A percentile compares a stretch with the other conserved stretches of the same genome.
Evolutionary conservation across 192 early-diverging fungal genomes (phyloP).

Genomic region (Podila verticillata): DNA sequence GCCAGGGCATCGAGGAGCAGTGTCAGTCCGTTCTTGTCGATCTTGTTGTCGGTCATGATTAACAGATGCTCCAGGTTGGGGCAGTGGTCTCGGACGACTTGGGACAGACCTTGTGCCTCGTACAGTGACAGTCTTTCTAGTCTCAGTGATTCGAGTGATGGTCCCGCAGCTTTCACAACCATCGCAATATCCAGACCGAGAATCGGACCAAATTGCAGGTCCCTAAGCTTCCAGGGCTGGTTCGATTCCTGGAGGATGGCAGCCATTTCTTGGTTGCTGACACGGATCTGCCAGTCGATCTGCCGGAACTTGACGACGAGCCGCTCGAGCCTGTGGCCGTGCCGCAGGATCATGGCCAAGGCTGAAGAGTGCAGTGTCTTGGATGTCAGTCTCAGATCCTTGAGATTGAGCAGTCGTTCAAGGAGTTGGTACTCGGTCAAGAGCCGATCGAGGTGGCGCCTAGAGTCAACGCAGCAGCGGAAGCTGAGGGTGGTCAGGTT

Average conservation of each 20-base stretch:
- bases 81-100: not conserved
- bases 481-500: not conserved
- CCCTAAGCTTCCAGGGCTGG: not conserved
- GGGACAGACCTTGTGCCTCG: not conserved
- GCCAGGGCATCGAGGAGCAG: not conserved
- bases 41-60: conserved; percentile 1
- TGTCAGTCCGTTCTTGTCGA: not conserved
- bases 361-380: not conserved
- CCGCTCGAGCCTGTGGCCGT: not conserved
- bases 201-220: not conserved
- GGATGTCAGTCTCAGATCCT: not conserved
- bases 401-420: not conserved
- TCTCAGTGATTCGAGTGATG: not conserved
- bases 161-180: not conserved
- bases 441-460: not conserved
- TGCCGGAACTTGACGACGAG: not conserved
- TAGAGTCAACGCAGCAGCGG: not conserved
- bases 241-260: not conserved
- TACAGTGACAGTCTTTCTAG: not conserved
- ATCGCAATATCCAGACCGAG: not conserved
- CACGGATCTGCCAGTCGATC: not conserved
- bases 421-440: not conserved
- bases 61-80: not conserved
- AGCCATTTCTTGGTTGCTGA: not conserved
- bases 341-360: not conserved